Base-by-base conservation (phyloP, 352 stramenopile species). In the Lagenidium sp. region DNA sequence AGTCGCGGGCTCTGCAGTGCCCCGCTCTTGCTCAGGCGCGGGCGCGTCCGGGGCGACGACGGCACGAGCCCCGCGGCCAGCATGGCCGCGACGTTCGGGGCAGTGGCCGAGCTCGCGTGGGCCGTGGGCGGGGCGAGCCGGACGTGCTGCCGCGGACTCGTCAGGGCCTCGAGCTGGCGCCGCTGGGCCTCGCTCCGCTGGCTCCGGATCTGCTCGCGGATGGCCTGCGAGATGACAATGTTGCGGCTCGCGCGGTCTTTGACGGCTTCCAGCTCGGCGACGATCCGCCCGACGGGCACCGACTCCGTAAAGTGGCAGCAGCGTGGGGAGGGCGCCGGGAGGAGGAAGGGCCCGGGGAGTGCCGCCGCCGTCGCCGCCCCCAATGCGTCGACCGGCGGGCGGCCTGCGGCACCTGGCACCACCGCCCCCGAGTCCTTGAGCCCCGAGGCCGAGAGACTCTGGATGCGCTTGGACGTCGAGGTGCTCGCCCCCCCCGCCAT, bases 291-390 rank as follows among this genome's bases (percentile, higher is more conserved):
- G 20, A 79, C 61, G 0, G 71, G 53, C 13, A 87, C 61, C 0
- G 71, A 85, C 37, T 77, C 65, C 22, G 63, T 59, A 37, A 87
- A 87, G 47, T 75, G 64, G 13, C 63, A 79, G 40, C 70, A 65
- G 7, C 69, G 62, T 28, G 45, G 45, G 11, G 47, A 18, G 7
- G 51, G 22, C n/a, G 57, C 65, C 28, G 63, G 70, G 0, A 71
- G 72, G 7, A 82, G 40, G n/a, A n/a, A n/a, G n/a, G n/a, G n/a
- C n/a, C n/a, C n/a, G n/a, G n/a, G n/a, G n/a, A n/a, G n/a, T n/a
- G n/a, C n/a, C n/a, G n/a, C n/a, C n/a, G n/a, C n/a, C n/a, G n/a
- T n/a, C n/a, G n/a, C n/a, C n/a, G n/a, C n/a, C n/a, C n/a, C n/a
- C n/a, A n/a, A n/a, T n/a, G n/a, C n/a, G n/a, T n/a, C n/a, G n/a